Evolutionary conservation across 2,329 filamentous ascomycete species (phyloP), one percentile per base, ranked within the genome.

Genomic region (Claviceps sp.): DNA sequence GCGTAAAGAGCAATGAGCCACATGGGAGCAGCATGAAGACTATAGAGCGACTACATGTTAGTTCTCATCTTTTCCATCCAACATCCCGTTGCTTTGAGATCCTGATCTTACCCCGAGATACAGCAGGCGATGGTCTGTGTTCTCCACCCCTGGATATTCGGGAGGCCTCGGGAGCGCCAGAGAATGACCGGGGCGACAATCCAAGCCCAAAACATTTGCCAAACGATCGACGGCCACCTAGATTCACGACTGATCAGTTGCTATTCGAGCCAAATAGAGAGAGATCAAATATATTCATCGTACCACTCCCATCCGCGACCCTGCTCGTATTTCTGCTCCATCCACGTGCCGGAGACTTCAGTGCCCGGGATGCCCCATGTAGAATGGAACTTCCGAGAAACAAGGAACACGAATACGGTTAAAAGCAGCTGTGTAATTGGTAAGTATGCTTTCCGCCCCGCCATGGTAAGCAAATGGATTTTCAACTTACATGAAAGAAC

Each of bases 101-200:
- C 16, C 41, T 20, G 3, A 38, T 22, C 67, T 54, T 60, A 75
- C 72, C 68, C 70, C 37, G 72, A 67, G 48, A 75, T 57, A 55
- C 69, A 70, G 63, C 72, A 77, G 3, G 65, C 68, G 42, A 80
- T 76, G 37, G 81, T 85, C 61, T 85, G 82, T 5, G 76, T 60
- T 11, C 81, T 72, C 82, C 82, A 86, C 52, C 81, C 77, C 58
- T 84, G 79, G 6, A 80, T 81, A 60, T 86, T 82, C 34, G 72
- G 72, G 57, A 86, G 78, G 22, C 72, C 67, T 7, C 81, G 73
- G 40, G 81, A 75, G 57, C 76, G 73, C 73, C 76, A 84, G 4
- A 85, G 72, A 55, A 84, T 71, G 58, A 76, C 70, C 20, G 81
- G 79, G 3, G 81, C 79, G 54, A 79, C 73, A 45, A 81, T 62